These are phyloP conservation scores for Epichloe hybrida DNA, from an alignment of 2,329 filamentous ascomycete species.

Conservation along the genomic window DNA sequence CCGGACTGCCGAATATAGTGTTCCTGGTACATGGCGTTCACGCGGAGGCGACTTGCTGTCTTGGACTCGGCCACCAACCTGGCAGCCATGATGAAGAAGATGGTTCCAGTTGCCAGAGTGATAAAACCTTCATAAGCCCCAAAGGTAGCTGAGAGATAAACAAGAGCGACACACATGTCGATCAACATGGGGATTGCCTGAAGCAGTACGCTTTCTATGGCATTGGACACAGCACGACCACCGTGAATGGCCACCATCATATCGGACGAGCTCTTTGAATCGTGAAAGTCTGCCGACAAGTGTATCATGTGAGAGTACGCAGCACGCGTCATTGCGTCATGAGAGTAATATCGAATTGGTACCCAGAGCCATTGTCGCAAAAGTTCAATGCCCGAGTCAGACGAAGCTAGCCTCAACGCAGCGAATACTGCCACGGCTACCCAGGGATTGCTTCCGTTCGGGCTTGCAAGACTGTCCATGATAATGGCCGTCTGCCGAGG, in stretches of 20 bases:
- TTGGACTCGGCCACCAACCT: slow-evolving; percentile 38
- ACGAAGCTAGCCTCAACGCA: slow-evolving; percentile 35
- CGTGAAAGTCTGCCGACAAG: slow-evolving; percentile 47
- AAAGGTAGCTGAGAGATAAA: slow-evolving; percentile 45
- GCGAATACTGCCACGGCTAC: slow-evolving; percentile 38
- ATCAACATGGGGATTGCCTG: slow-evolving; percentile 45
- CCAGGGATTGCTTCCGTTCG: slow-evolving; percentile 35
- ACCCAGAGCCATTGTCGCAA: slow-evolving; percentile 43
- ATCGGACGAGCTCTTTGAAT: slow-evolving; percentile 45
- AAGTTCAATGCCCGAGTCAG: slow-evolving; percentile 40
- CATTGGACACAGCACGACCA: slow-evolving; percentile 38
- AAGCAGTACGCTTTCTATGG: slow-evolving; percentile 45
- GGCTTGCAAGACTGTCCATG: slow-evolving; percentile 45
- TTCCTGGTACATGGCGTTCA: slow-evolving; percentile 41
- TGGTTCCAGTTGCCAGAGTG: slow-evolving; percentile 41
- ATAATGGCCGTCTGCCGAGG: slow-evolving; percentile 74
- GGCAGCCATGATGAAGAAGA: slow-evolving; percentile 41
- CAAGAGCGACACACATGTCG: slow-evolving; percentile 44
- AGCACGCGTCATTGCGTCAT: slow-evolving; percentile 37
- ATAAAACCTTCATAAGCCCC: slow-evolving; percentile 50
- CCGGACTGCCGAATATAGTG: slow-evolving; percentile 41
- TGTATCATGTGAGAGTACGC: slow-evolving; percentile 47
- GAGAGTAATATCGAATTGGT: slow-evolving; percentile 43
- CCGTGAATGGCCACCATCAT: slow-evolving; percentile 43
- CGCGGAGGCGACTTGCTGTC: slow-evolving; percentile 33